A percentile compares a stretch with the other conserved stretches of the same genome.
phyloP scores from a whole-genome alignment of 805 yeast genomes.

The Wilhelminamyces savonicus region DNA sequence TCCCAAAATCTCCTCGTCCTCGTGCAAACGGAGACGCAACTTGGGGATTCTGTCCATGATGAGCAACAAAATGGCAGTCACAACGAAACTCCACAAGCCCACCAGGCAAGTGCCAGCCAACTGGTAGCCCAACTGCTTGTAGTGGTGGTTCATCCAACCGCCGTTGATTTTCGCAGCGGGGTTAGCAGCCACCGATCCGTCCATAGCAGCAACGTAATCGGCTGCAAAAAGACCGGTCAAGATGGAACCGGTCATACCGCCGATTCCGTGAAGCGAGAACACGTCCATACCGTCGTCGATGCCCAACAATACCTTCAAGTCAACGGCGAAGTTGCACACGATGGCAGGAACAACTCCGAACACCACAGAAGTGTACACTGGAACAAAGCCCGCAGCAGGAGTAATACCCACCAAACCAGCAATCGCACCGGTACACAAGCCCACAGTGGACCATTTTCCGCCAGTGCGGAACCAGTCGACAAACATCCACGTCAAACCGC shows the following conservation, averaged over 20 bases:
- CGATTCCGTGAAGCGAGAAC: constrained; percentile 89
- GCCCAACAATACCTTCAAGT: constrained; percentile 60
- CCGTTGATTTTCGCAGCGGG: constrained; percentile 46
- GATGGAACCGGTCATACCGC: constrained; percentile 79
- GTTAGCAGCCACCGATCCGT: constrained; percentile 47
- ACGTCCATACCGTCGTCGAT: constrained; percentile 96
- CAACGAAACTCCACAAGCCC: constrained; percentile 67
- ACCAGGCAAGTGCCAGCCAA: constrained; percentile 70
- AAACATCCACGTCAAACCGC: constrained; percentile 92
- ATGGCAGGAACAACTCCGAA: constrained; percentile 76
- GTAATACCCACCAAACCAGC: constrained; percentile 94
- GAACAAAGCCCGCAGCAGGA: constrained; percentile 96
- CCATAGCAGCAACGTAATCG: constrained; percentile 79
- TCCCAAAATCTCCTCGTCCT: constrained; percentile 84
- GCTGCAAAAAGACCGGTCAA: constrained; percentile 92
- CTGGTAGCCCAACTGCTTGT: constrained; percentile 81
- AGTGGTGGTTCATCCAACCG: constrained; percentile 86
- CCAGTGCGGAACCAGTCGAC: constrained; percentile 84
- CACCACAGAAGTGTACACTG: constrained; percentile 80
- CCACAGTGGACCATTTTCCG: constrained; percentile 88
- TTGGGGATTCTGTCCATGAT: constrained; percentile 72
- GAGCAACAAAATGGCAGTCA: constrained; percentile 63
- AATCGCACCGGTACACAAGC: constrained; percentile 89
- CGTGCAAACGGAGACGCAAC: constrained; percentile 73
- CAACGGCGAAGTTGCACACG: constrained; percentile 82